These are phyloP conservation scores for Symbiodinium natans DNA, from an alignment of 73 alveolate genomes.

Conservation along the genomic window DNA sequence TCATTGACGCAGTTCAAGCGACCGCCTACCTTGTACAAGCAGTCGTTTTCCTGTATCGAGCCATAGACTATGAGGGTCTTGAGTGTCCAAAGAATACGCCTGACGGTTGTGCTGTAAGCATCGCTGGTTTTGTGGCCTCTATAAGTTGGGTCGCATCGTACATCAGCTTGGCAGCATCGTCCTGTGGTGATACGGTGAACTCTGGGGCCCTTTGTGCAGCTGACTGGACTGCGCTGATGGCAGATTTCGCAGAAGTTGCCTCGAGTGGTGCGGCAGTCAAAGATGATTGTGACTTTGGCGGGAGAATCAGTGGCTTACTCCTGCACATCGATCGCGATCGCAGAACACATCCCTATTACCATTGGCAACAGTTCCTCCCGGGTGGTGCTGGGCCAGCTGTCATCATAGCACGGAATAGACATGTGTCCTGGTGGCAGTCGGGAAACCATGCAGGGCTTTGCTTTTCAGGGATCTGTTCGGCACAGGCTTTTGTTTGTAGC, in stretches of 20 bases:
- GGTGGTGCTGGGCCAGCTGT: slow-evolving; percentile 56
- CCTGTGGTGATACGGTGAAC: slow-evolving; percentile 51
- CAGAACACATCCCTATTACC: slow-evolving; percentile 9
- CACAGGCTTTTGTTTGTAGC: background rate
- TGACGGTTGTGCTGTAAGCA: slow-evolving; percentile 63
- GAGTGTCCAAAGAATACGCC: slow-evolving; percentile 60
- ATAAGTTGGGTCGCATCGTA: slow-evolving; percentile 74
- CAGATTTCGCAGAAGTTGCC: slow-evolving; percentile 66
- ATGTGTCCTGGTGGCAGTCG: background rate
- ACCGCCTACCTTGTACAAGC: slow-evolving; percentile 69
- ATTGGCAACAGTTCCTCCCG: slow-evolving; percentile 37
- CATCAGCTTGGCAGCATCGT: slow-evolving; percentile 29
- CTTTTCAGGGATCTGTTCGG: background rate
- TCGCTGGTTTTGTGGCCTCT: slow-evolving; percentile 64
- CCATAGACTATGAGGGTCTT: slow-evolving; percentile 56
- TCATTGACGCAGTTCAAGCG: slow-evolving; percentile 67
- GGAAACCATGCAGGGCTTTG: background rate
- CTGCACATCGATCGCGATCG: background rate
- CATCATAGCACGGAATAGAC: slow-evolving; percentile 27
- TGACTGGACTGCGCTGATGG: slow-evolving; percentile 83
- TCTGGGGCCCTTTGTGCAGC: slow-evolving; percentile 74
- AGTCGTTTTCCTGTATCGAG: slow-evolving; percentile 46
- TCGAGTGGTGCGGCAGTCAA: slow-evolving; percentile 62
- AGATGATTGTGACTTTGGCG: slow-evolving; percentile 37
- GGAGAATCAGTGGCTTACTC: slow-evolving; percentile 55